phyloP scores from a whole-genome alignment of 306 rosid genomes.

The Cicer bijugum region DNA sequence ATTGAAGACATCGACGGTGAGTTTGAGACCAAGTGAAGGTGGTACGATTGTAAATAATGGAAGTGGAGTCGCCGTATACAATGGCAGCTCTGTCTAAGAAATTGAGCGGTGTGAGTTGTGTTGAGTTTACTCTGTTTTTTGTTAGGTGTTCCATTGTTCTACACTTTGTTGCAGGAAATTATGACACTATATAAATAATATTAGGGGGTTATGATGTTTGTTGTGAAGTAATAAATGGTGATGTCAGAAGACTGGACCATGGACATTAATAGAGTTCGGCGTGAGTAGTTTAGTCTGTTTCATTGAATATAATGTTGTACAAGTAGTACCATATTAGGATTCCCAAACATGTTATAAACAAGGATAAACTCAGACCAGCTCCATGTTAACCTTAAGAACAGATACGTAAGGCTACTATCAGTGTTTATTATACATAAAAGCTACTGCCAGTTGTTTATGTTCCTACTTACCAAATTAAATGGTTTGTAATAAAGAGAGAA shows the following conservation, averaged over 20 bases:
- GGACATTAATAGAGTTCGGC: slow-evolving; percentile 9
- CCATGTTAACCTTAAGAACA: neutral
- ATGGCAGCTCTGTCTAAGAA: slow-evolving; percentile 60
- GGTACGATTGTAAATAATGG: slow-evolving; percentile 49
- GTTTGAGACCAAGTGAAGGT: slow-evolving; percentile 71
- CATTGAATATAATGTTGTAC: neutral
- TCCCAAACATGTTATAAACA: no score
- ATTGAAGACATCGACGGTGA: slow-evolving; percentile 63
- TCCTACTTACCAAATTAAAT: no score
- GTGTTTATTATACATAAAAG: neutral
- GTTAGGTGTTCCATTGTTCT: slow-evolving; percentile 43
- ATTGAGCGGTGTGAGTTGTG: slow-evolving; percentile 61
- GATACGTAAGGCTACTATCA: neutral
- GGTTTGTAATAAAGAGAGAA: no score
- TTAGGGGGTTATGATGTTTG: neutral
- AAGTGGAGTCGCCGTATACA: slow-evolving; percentile 50
- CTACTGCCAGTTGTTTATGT: no score
- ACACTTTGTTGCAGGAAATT: neutral
- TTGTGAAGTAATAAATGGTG: neutral
- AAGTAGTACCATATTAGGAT: no score
- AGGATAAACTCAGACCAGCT: neutral
- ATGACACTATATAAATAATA: neutral
- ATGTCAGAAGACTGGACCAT: neutral
- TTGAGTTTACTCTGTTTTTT: slow-evolving; percentile 51
- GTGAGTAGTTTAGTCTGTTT: neutral